Evolutionary conservation across 1,139 yeast species (phyloP), one percentile per base, ranked within the genome.

Genomic region (Lipomyces yarrowii): DNA sequence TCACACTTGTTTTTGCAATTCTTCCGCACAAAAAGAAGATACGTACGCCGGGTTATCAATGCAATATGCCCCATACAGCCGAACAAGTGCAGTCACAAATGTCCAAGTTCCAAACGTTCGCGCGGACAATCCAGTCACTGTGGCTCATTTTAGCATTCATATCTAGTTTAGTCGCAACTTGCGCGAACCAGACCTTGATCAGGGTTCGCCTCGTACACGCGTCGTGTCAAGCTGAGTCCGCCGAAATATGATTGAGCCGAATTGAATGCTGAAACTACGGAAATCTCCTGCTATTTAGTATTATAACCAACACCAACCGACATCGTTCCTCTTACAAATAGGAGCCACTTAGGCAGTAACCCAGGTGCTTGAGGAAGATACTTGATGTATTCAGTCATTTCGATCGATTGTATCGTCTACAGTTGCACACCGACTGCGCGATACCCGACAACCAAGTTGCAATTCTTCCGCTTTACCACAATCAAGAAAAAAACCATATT

Each of bases 41-140:
- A 70, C 75, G 48, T 65, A 74, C 76, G 87, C 89, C 35, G 87
- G 86, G 73, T 88, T 86, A 66, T 80, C 79, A 69, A 90, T 80
- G 76, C 90, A 82, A 78, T 88, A 89, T 6, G 99, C 96, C 59
- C 97, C 97, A 76, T 90, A 92, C 71, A 88, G 83, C 76, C 99
- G 86, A 61, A 94, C 87, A 56, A 94, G 82, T 1, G 97, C 86
- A 0, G 98, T 88, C 71, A 93, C 84, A 62, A 93, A 81, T 0
- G 99, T 94, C 99, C 99, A 94, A 0, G 99, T 94, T 39, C 99
- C 99, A 77, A 94, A 94, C 0, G 99, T 94, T 74, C 99, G 85
- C 10, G 98, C 97, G 72, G 96, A 87, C 72, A 94, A 82, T 6
- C 84, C 81, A 0, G 97, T 91, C 23, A 93, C 83, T 71, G 32